A percentile compares a stretch with the other conserved stretches of the same genome.
Evolutionary conservation across 176 grass and related monocot species (phyloP).

Genomic region (Pontederia crassipes): DNA sequence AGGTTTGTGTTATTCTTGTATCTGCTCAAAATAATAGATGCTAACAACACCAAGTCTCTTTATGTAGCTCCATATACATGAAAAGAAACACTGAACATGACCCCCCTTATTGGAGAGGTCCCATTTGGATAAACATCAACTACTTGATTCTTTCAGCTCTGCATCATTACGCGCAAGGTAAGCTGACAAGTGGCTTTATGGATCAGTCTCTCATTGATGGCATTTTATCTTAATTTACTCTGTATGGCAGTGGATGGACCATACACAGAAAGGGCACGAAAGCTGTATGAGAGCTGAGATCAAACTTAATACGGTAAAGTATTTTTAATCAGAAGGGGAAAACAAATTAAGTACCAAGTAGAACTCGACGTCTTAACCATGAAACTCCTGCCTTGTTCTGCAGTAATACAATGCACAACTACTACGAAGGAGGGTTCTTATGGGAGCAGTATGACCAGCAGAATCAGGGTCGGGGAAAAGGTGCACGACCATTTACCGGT

Average conservation of each 20-base stretch:
- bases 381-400: background rate
- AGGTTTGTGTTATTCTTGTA: no score
- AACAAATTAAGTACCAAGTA: constrained; percentile 5
- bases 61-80: constrained; percentile 85
- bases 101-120: constrained; percentile 89
- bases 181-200: background rate
- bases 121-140: constrained; percentile 99
- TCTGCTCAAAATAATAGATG: background rate
- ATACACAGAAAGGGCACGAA: constrained; percentile 41
- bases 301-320: constrained; percentile 80
- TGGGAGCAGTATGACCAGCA: constrained; percentile 92
- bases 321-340: constrained; percentile 1
- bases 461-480: constrained; percentile 83
- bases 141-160: constrained; percentile 93
- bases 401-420: constrained; percentile 76
- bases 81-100: constrained; percentile 91
- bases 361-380: constrained; percentile 1
- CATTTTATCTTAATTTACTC: background rate
- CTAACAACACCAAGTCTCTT: constrained; percentile 21
- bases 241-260: constrained; percentile 59
- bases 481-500: constrained; percentile 73
- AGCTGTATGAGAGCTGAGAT: constrained; percentile 61
- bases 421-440: constrained; percentile 70
- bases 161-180: constrained; percentile 75
- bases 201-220: background rate